These are phyloP conservation scores for Ligustrum vulgare DNA, from an alignment of 257 asterid species.

Conservation along the genomic window DNA sequence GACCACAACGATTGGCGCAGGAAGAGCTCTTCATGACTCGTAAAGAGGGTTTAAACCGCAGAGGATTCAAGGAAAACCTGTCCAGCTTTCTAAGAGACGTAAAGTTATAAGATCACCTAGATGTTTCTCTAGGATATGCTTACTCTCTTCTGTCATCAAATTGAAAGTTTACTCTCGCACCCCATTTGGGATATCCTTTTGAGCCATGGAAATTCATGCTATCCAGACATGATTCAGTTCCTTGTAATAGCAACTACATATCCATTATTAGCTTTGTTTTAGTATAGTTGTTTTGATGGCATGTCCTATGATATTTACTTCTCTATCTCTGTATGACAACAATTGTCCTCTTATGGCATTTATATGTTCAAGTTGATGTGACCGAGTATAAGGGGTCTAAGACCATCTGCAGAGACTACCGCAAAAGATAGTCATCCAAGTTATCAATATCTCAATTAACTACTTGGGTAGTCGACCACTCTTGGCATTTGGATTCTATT, in stretches of 20 bases:
- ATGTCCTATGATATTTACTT: neutral
- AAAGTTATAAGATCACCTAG: slow-evolving; percentile 28
- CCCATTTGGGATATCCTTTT: neutral
- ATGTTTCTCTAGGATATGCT: slow-evolving; percentile 31
- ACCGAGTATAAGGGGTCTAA: too few species aligned
- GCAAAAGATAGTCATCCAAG: too few species aligned
- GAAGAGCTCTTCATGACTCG: slow-evolving; percentile 37
- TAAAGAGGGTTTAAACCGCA: slow-evolving; percentile 16
- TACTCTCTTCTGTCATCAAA: slow-evolving; percentile 67
- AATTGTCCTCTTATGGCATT: neutral
- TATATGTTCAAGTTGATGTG: too few species aligned
- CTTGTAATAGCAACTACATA: neutral
- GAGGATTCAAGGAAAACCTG: slow-evolving; percentile 22
- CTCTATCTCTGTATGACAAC: neutral
- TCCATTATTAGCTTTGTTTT: neutral
- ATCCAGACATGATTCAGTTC: neutral
- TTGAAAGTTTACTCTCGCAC: neutral
- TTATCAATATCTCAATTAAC: too few species aligned
- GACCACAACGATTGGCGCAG: slow-evolving; percentile 60
- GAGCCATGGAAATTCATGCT: neutral
- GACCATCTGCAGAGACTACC: too few species aligned
- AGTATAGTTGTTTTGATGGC: neutral
- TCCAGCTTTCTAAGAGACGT: slow-evolving; percentile 18
- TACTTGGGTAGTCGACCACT: neutral
- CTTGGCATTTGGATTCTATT: neutral